Percentiles rank a stretch among this genome's conserved stretches.
phyloP scores from a whole-genome alignment of 179 eudicot genomes.

The Silene coronaria region DNA sequence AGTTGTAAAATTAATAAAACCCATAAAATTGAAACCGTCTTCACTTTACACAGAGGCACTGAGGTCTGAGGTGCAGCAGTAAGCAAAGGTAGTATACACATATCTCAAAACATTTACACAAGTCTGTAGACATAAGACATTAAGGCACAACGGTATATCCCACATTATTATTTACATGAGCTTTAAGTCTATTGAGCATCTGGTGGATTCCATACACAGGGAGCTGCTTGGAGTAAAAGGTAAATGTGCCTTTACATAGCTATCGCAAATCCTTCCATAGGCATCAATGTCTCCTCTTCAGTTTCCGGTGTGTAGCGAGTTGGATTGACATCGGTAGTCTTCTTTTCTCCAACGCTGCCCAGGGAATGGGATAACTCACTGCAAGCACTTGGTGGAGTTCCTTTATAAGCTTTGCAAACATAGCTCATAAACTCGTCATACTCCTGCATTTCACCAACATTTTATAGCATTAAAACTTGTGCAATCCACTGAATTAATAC shows the following conservation, averaged over 20 bases:
- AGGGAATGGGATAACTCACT: conserved; percentile 26
- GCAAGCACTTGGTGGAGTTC: conserved; percentile 58
- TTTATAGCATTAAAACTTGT: background rate
- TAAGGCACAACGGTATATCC: background rate
- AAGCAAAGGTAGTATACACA: background rate
- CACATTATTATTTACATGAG: background rate
- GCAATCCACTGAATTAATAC: background rate
- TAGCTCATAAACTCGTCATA: conserved; percentile 51
- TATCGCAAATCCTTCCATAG: background rate
- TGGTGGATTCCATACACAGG: background rate
- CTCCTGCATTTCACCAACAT: conserved; percentile 36
- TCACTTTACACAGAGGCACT: too few species aligned
- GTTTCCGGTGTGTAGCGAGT: conserved; percentile 28
- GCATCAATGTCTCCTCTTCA: conserved; percentile 9
- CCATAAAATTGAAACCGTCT: too few species aligned
- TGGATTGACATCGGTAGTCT: conserved; percentile 14
- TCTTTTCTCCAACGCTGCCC: conserved; percentile 20
- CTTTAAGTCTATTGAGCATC: conserved; percentile 20
- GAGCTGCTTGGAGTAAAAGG: background rate
- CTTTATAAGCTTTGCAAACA: conserved; percentile 71
- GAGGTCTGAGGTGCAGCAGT: background rate
- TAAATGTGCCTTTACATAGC: background rate
- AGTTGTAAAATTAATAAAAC: too few species aligned
- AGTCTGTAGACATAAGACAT: background rate
- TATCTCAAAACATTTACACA: background rate